These are phyloP conservation scores for Dictyostelium capitatum DNA, from an alignment of 78 protist species.

Conservation along the genomic window DNA sequence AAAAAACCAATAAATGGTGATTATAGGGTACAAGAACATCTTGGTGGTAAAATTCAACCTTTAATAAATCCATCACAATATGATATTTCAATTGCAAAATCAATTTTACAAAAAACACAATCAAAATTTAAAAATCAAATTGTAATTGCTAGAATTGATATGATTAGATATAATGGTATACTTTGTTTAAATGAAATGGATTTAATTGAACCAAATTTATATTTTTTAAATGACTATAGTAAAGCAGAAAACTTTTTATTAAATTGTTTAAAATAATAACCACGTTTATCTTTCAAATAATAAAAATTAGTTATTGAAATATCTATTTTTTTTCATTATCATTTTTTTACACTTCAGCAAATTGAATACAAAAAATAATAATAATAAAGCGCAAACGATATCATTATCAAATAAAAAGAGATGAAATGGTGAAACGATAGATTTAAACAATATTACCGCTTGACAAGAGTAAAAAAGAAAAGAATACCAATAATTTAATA, in stretches of 20 bases:
- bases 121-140: neutral
- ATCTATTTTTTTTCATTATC: no score
- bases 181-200: no score
- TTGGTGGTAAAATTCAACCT: conserved; percentile 25
- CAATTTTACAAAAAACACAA: neutral
- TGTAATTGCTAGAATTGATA: conserved; percentile 44
- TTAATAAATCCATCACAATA: neutral
- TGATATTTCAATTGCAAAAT: conserved; percentile 23
- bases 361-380: no score
- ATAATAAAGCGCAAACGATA: no score
- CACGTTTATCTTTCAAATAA: no score
- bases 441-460: neutral
- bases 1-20: conserved; percentile 24
- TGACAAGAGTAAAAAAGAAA: no score
- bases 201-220: no score
- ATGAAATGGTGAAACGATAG: neutral
- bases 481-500: neutral
- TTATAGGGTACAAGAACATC: conserved; percentile 47
- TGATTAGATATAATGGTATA: conserved; percentile 38
- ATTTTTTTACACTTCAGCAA: no score
- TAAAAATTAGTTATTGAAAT: no score
- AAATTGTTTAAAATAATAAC: no score
- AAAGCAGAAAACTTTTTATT: no score
- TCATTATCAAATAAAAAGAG: neutral
- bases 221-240: no score